A percentile compares a stretch with the other conserved stretches of the same genome.
Evolutionary conservation across 225 moss, liverwort and hornwort genomes (phyloP).

Genomic region (Anthoceros angustus): DNA sequence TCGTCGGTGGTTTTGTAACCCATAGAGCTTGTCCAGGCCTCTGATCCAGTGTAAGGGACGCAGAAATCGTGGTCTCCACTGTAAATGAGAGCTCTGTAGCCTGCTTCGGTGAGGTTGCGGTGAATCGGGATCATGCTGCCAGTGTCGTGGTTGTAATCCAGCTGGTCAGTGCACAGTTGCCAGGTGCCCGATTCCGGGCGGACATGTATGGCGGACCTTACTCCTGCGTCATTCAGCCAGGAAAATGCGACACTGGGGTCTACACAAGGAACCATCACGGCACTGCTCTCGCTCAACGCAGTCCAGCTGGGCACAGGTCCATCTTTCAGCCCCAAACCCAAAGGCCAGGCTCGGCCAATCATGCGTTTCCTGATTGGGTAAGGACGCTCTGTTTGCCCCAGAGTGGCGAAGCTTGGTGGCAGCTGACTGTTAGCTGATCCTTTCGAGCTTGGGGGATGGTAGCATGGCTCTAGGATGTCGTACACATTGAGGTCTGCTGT

Average conservation of each 20-base stretch:
- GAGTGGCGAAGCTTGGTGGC: constrained; percentile 52
- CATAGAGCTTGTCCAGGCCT: constrained; percentile 74
- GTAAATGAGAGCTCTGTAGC: constrained; percentile 67
- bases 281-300: constrained; percentile 29
- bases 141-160: constrained; percentile 53
- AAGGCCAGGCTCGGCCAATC: constrained; percentile 79
- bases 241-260: constrained; percentile 49
- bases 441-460: constrained; percentile 27
- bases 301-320: constrained; percentile 68
- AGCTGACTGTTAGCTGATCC: constrained; percentile 29
- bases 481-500: constrained; percentile 46
- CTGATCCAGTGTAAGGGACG: constrained; percentile 86
- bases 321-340: constrained; percentile 25
- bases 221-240: constrained; percentile 57
- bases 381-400: constrained; percentile 46
- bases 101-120: constrained; percentile 41
- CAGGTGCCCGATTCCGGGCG: constrained; percentile 40
- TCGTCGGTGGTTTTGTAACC: constrained; percentile 42
- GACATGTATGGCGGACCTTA: constrained; percentile 61
- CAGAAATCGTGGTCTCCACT: constrained; percentile 97
- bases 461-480: constrained; percentile 85
- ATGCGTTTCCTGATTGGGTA: constrained; percentile 58
- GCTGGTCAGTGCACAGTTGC: constrained; percentile 61
- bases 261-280: constrained; percentile 58
- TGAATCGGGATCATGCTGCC: constrained; percentile 96